Conservation (phyloP, 140 eudicot species). For the Bidens hawaiensis region DNA sequence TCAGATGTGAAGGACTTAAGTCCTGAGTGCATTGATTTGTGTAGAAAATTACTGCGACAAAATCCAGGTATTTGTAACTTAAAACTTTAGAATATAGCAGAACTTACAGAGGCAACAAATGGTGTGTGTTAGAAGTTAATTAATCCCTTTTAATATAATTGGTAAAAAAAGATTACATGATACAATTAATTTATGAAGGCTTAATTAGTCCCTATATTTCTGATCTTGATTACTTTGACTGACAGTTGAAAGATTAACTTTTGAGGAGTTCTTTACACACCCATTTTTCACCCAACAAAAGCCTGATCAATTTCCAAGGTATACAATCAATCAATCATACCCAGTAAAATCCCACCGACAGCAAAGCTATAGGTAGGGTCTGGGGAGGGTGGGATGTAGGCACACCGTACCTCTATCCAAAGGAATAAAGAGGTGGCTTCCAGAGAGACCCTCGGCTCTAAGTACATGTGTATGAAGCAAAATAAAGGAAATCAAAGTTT, state of each 20-base stretch:
- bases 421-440: too few species aligned
- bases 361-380: too few species aligned
- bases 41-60: slow-evolving; percentile 80
- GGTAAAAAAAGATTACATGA: too few species aligned
- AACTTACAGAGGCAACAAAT: slow-evolving; percentile 4
- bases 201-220: neutral
- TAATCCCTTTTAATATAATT: too few species aligned
- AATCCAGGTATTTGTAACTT: slow-evolving; percentile 62
- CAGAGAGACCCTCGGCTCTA: too few species aligned
- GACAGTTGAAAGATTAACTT: slow-evolving; percentile 86
- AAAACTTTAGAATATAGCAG: neutral
- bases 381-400: too few species aligned
- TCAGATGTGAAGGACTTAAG: slow-evolving; percentile 64
- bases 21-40: slow-evolving; percentile 67
- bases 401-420: too few species aligned
- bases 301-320: slow-evolving; percentile 50
- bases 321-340: too few species aligned
- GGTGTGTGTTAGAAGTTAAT: slow-evolving; percentile 5
- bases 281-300: slow-evolving; percentile 52
- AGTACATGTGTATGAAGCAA: too few species aligned
- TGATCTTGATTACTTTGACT: slow-evolving; percentile 15
- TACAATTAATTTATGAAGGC: neutral
- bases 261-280: slow-evolving; percentile 78
- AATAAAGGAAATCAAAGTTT: too few species aligned
- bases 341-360: too few species aligned